These are phyloP conservation scores for Epithemia pelagica DNA, from an alignment of 108 stramenopile species.

Conservation along the genomic window DNA sequence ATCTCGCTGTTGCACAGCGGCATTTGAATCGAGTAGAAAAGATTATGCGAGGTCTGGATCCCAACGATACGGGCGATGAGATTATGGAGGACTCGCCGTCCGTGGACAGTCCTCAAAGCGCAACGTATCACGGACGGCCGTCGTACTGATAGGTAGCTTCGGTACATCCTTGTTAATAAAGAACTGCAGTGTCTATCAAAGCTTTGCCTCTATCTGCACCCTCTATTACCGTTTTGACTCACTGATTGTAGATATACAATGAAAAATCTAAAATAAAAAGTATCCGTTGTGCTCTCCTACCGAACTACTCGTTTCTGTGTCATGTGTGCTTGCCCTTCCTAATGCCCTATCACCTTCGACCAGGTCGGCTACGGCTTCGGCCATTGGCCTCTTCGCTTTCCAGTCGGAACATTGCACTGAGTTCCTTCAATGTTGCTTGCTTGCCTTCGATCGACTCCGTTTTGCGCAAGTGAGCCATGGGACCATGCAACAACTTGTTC, in stretches of 20 bases:
- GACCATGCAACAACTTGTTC: conserved; percentile 96
- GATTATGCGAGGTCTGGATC: conserved; percentile 44
- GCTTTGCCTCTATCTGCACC: too few relatives aligned
- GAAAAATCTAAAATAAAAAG: too few relatives aligned
- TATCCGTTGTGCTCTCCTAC: too few relatives aligned
- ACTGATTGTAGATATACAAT: too few relatives aligned
- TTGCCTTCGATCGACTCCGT: conserved; percentile 85
- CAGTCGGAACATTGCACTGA: conserved; percentile 91
- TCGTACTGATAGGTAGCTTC: conserved; percentile 23
- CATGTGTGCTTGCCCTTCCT: too few relatives aligned
- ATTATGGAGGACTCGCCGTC: conserved; percentile 34
- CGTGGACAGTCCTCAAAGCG: conserved; percentile 6
- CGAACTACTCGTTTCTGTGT: too few relatives aligned
- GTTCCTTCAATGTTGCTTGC: conserved; percentile 74
- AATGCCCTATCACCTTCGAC: background rate
- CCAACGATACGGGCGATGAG: conserved; percentile 21
- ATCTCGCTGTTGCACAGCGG: conserved; percentile 47
- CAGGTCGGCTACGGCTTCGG: conserved; percentile 10
- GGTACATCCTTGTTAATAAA: too few relatives aligned
- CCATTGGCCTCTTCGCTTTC: conserved; percentile 58
- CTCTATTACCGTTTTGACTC: too few relatives aligned
- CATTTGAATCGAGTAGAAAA: conserved; percentile 72
- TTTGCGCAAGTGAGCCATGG: conserved; percentile 90
- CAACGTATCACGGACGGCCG: conserved; percentile 12
- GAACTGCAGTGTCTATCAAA: too few relatives aligned